Conservation (phyloP, 148 eudicot genomes). For the Hydrangea macrophylla region DNA sequence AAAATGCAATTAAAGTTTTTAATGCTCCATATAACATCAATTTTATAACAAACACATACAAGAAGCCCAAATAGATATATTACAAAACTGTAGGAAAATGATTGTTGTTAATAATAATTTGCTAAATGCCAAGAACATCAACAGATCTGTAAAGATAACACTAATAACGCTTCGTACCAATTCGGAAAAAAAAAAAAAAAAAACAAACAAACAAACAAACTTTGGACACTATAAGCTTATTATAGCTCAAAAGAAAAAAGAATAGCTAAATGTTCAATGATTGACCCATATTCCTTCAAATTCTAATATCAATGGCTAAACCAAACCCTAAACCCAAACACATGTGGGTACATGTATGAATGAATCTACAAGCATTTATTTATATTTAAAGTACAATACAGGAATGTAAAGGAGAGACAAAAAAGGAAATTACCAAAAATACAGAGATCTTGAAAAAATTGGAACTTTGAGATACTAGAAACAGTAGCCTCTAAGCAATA, state of each 20-base stretch:
- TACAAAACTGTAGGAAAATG: not conserved
- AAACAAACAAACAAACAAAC: conserved; percentile 11
- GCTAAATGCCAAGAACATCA: conserved; percentile 7
- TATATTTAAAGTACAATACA: not conserved
- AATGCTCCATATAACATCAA: not conserved
- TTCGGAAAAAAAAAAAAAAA: no score
- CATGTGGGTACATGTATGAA: no score
- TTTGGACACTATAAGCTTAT: not conserved
- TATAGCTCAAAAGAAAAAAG: not conserved
- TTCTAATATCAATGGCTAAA: not conserved
- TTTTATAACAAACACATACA: not conserved
- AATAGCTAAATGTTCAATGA: not conserved
- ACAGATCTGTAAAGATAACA: not conserved
- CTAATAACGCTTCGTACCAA: not conserved
- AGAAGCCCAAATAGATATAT: not conserved
- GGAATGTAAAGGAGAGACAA: not conserved
- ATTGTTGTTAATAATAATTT: not conserved
- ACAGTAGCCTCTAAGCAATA: not conserved
- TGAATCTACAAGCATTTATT: not conserved
- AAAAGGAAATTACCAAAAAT: not conserved
- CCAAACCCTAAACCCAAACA: not conserved
- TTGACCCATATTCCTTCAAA: not conserved
- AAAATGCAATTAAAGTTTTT: not conserved
- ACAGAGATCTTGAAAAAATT: not conserved
- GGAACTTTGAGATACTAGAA: not conserved